These are phyloP conservation scores for Venturia pyrina DNA, from an alignment of 2,329 filamentous ascomycete species.

Conservation along the genomic window DNA sequence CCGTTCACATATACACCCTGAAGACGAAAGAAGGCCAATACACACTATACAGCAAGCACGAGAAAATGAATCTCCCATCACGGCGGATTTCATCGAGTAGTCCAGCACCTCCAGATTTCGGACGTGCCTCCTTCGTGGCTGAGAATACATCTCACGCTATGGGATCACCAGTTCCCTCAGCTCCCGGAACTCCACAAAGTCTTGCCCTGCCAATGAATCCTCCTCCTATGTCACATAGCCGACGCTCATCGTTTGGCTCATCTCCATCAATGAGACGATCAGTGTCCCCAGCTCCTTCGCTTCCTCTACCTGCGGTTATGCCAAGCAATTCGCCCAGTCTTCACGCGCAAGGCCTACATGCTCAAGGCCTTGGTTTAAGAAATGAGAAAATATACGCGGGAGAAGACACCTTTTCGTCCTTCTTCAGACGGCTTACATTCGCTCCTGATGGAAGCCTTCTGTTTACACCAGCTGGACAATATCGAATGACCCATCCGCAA, in stretches of 20 bases:
- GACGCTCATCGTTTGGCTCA: conserved; percentile 84
- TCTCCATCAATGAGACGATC: conserved; percentile 72
- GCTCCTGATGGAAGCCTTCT: conserved; percentile 90
- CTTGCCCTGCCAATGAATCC: conserved; percentile 92
- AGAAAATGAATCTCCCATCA: conserved; percentile 84
- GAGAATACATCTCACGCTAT: conserved; percentile 46
- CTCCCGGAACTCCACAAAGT: conserved; percentile 86
- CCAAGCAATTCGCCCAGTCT: conserved; percentile 56
- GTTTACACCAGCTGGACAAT: conserved; percentile 90
- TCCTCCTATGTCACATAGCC: conserved; percentile 80
- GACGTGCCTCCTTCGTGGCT: conserved; percentile 53
- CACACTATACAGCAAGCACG: conserved; percentile 65
- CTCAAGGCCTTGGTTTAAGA: conserved; percentile 45
- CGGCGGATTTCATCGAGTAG: conserved; percentile 85
- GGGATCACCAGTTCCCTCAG: conserved; percentile 79
- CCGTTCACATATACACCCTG: conserved; percentile 92
- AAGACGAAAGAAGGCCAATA: conserved; percentile 96
- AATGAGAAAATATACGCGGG: conserved; percentile 92
- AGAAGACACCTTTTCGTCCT: conserved; percentile 81
- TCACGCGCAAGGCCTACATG: conserved; percentile 36
- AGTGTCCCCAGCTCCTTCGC: conserved; percentile 82
- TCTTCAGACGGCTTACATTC: conserved; percentile 89
- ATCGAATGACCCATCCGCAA: conserved; percentile 60
- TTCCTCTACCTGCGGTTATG: conserved; percentile 92
- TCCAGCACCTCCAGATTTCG: conserved; percentile 78